These are phyloP conservation scores for Osmozyma mogii DNA, from an alignment of 805 yeast genomes.

Conservation along the genomic window DNA sequence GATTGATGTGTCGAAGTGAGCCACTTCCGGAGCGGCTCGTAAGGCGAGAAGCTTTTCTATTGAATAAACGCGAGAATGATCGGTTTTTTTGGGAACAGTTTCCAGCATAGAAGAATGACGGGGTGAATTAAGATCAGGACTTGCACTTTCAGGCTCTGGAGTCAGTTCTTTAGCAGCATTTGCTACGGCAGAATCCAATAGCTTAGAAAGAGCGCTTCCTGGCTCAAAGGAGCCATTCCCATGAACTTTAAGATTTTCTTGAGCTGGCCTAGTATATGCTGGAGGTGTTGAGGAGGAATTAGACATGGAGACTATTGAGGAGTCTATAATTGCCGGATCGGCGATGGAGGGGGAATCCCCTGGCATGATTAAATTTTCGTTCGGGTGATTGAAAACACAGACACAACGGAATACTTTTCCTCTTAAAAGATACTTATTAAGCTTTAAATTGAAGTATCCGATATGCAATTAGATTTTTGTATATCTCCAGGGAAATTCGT, in stretches of 20 bases:
- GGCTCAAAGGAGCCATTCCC: conserved; percentile 15
- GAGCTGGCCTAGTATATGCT: background rate
- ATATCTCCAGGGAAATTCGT: too few species aligned
- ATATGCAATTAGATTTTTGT: too few species aligned
- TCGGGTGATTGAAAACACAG: too few species aligned
- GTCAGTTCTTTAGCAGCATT: conserved; percentile 39
- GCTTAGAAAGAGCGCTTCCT: conserved; percentile 31
- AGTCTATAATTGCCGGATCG: conserved; percentile 13
- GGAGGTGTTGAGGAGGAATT: background rate
- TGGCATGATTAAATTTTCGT: too few species aligned
- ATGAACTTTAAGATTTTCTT: conserved; percentile 1
- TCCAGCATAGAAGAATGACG: conserved; percentile 4
- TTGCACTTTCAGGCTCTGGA: conserved; percentile 22
- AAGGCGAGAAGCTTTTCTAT: conserved; percentile 23
- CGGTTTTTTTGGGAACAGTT: conserved; percentile 7
- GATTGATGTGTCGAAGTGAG: conserved; percentile 19
- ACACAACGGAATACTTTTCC: too few species aligned
- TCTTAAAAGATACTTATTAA: too few species aligned
- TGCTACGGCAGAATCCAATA: conserved; percentile 39
- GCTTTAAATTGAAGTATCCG: too few species aligned
- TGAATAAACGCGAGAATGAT: conserved; percentile 15
- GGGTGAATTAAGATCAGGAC: conserved; percentile 3
- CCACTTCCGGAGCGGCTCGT: conserved; percentile 28
- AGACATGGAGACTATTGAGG: conserved; percentile 4
- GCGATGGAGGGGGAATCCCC: too few species aligned